phyloP scores from a whole-genome alignment of 768 basidiomycete species.

The Tubosaeta sp. region DNA sequence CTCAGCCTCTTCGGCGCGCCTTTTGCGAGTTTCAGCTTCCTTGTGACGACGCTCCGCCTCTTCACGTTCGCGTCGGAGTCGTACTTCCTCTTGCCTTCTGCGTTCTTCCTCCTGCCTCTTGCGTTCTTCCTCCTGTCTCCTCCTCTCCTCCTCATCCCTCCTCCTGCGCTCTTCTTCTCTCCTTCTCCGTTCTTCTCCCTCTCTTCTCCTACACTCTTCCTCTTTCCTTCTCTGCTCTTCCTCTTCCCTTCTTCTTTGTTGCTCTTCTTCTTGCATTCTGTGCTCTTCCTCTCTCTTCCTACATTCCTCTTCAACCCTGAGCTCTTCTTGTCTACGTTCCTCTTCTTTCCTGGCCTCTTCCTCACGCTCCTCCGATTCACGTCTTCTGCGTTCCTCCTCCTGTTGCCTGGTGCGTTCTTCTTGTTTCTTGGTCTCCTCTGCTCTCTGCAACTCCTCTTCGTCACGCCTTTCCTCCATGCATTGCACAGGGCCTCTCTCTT shows the following conservation, averaged over 20 bases:
- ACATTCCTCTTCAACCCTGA: background rate
- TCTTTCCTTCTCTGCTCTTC: constrained; percentile 24
- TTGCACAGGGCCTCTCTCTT: background rate
- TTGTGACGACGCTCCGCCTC: constrained; percentile 42
- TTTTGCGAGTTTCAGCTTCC: constrained; percentile 40
- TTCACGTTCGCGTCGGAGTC: constrained; percentile 41
- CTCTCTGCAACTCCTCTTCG: constrained; percentile 3
- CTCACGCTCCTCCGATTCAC: constrained; percentile 20
- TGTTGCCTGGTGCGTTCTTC: background rate
- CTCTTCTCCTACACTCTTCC: background rate
- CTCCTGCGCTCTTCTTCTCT: background rate
- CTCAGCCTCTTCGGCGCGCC: constrained; percentile 44
- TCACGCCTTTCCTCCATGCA: background rate
- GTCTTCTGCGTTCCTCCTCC: constrained; percentile 28
- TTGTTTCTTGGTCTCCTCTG: background rate
- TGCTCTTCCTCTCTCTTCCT: constrained; percentile 16
- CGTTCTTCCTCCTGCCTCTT: constrained; percentile 13
- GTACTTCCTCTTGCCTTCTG: constrained; percentile 39
- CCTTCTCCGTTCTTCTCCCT: background rate
- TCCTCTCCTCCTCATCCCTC: constrained; percentile 39
- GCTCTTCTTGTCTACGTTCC: background rate
- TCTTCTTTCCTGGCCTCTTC: constrained; percentile 5
- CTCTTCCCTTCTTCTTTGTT: constrained; percentile 8
- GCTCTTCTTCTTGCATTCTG: constrained; percentile 21
- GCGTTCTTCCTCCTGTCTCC: constrained; percentile 31